phyloP scores from a whole-genome alignment of 345 rosid genomes.

The Turnera subulata region DNA sequence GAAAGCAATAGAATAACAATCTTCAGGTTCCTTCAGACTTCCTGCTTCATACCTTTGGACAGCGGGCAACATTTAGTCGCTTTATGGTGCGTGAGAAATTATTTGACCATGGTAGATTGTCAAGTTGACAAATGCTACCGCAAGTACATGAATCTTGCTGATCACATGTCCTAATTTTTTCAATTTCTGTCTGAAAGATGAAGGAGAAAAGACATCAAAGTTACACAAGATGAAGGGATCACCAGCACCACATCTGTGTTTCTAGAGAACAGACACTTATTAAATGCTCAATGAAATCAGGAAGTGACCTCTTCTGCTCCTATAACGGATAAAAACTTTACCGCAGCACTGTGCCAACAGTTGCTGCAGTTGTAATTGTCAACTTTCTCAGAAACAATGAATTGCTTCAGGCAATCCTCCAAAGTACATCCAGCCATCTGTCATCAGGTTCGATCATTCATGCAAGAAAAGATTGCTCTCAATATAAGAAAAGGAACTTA shows the following conservation, averaged over 20 bases:
- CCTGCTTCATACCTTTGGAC: slow-evolving; percentile 58
- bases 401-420: slow-evolving; percentile 70
- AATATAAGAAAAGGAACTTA: slow-evolving; percentile 5
- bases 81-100: slow-evolving; percentile 49
- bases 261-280: neutral
- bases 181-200: slow-evolving; percentile 42
- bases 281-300: no score
- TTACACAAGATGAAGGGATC: neutral
- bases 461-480: neutral
- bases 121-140: slow-evolving; percentile 33
- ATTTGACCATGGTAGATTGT: slow-evolving; percentile 69
- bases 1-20: slow-evolving; percentile 1
- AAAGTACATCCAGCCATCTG: slow-evolving; percentile 60
- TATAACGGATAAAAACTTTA: slow-evolving; percentile 43
- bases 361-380: slow-evolving; percentile 64
- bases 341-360: slow-evolving; percentile 85
- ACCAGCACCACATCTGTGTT: no score
- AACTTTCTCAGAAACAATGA: slow-evolving; percentile 49
- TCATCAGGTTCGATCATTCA: slow-evolving; percentile 9
- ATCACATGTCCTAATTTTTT: slow-evolving; percentile 49
- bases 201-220: slow-evolving; percentile 9
- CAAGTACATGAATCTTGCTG: slow-evolving; percentile 62
- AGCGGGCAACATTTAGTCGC: slow-evolving; percentile 58
- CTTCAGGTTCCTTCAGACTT: no score
- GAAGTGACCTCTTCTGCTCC: slow-evolving; percentile 61